Evolutionary conservation across 805 yeast species (phyloP).

Genomic region (Yamadazyma nakazawae): DNA sequence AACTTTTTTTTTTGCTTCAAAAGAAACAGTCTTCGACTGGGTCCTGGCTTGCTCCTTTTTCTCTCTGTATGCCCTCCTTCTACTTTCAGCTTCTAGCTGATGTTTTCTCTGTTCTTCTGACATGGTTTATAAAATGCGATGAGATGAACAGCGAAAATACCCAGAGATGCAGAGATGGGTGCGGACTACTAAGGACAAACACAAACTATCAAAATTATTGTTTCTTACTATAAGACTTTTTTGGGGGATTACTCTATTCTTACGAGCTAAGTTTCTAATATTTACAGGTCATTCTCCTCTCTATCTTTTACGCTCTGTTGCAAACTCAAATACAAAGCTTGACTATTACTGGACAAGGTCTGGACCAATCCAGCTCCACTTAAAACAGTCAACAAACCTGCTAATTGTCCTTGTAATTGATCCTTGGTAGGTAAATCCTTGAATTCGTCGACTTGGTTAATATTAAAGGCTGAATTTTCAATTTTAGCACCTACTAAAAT

Average conservation of each 20-base stretch:
- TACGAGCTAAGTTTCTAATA: neutral
- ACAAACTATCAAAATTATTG: too few relatives aligned
- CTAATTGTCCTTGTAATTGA: constrained; percentile 75
- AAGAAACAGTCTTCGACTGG: constrained; percentile 34
- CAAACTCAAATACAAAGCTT: constrained; percentile 68
- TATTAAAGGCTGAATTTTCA: constrained; percentile 55
- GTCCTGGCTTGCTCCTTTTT: constrained; percentile 28
- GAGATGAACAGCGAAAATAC: constrained; percentile 7
- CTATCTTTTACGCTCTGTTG: constrained; percentile 37
- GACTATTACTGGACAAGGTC: constrained; percentile 71
- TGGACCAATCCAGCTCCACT: constrained; percentile 89
- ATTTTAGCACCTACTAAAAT: constrained; percentile 84
- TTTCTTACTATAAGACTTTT: too few relatives aligned
- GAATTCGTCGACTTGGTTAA: constrained; percentile 54
- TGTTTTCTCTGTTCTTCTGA: constrained; percentile 19
- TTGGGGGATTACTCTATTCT: neutral
- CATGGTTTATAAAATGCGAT: neutral
- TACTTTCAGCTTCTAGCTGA: constrained; percentile 31
- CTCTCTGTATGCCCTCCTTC: constrained; percentile 49
- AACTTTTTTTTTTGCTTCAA: constrained; percentile 34
- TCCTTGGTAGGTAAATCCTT: constrained; percentile 71
- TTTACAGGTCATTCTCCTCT: constrained; percentile 4
- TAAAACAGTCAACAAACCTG: constrained; percentile 75
- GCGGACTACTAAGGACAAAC: too few relatives aligned
- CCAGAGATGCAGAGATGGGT: neutral